Percentiles rank a stretch among this genome's conserved stretches.
Evolutionary conservation across 176 grass and related monocot genomes (phyloP).

Genomic region (Oryza longistaminata): DNA sequence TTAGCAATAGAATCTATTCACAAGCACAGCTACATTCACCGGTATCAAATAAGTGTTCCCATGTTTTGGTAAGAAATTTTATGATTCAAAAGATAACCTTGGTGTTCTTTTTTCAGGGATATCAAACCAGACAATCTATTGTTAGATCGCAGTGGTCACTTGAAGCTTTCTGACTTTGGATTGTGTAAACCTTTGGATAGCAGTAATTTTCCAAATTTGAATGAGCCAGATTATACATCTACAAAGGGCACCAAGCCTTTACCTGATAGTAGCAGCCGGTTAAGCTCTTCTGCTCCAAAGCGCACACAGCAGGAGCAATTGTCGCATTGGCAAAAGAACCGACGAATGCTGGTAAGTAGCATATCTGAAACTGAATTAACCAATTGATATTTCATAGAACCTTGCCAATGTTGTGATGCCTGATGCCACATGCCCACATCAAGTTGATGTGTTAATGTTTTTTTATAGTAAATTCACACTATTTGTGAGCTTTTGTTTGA

Average conservation of each 20-base stretch:
- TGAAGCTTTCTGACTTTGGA: slow-evolving; percentile 98
- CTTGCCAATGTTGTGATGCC: slow-evolving; percentile 13
- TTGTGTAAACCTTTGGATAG: slow-evolving; percentile 98
- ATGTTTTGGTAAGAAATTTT: not conserved
- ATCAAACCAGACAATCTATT: slow-evolving; percentile 98
- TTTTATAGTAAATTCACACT: not conserved
- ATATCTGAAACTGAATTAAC: slow-evolving; percentile 26
- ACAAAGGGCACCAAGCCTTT: slow-evolving; percentile 65
- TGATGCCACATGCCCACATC: not conserved
- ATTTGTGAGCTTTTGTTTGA: not conserved
- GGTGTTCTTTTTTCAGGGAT: slow-evolving; percentile 65
- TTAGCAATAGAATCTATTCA: slow-evolving; percentile 97
- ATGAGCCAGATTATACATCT: slow-evolving; percentile 70
- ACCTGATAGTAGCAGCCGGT: slow-evolving; percentile 56
- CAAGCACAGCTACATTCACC: slow-evolving; percentile 96
- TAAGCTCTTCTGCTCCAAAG: slow-evolving; percentile 64
- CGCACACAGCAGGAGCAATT: slow-evolving; percentile 96
- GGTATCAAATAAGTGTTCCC: slow-evolving; percentile 48
- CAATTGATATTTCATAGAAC: not conserved
- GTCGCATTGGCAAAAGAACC: slow-evolving; percentile 98
- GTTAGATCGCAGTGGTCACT: slow-evolving; percentile 79
- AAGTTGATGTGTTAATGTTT: slow-evolving; percentile 1
- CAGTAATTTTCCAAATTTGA: slow-evolving; percentile 91
- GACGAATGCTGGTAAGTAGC: slow-evolving; percentile 77
- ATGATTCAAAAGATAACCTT: slow-evolving; percentile 24